Evolutionary conservation across 768 basidiomycete species (phyloP).

Genomic region (Mycena vitilis): DNA sequence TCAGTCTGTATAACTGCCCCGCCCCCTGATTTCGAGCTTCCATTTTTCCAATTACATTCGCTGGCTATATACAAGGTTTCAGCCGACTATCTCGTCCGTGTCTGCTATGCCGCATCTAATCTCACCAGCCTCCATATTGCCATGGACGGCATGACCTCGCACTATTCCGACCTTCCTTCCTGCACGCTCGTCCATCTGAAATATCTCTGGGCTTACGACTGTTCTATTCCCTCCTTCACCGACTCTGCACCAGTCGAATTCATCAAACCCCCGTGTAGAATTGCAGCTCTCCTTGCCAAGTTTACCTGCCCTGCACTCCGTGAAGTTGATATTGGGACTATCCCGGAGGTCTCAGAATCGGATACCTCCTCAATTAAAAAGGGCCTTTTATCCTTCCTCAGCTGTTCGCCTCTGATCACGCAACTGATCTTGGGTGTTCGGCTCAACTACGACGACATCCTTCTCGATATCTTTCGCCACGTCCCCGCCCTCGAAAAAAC

Average conservation of each 20-base stretch:
- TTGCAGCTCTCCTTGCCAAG: not conserved
- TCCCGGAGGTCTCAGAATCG: not conserved
- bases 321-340: not conserved
- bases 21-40: slow-evolving; percentile 1
- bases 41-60: not conserved
- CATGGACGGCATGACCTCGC: not conserved
- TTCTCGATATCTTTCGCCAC: not conserved
- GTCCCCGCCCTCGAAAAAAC: not conserved
- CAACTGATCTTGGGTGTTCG: not conserved
- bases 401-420: slow-evolving; percentile 1
- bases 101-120: not conserved
- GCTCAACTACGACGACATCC: not conserved
- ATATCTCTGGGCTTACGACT: not conserved
- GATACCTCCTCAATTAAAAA: not conserved
- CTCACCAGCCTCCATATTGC: not conserved
- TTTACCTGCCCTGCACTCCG: slow-evolving; percentile 8
- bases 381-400: not conserved
- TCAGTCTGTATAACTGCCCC: not conserved
- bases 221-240: not conserved
- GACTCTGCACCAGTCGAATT: no score
- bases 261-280: not conserved
- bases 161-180: not conserved
- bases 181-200: not conserved
- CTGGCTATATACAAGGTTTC: not conserved
- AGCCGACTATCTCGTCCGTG: not conserved